Evolutionary conservation across 805 yeast species (phyloP), one percentile per base, ranked within the genome.

Genomic region (Starmerella bacillaris): DNA sequence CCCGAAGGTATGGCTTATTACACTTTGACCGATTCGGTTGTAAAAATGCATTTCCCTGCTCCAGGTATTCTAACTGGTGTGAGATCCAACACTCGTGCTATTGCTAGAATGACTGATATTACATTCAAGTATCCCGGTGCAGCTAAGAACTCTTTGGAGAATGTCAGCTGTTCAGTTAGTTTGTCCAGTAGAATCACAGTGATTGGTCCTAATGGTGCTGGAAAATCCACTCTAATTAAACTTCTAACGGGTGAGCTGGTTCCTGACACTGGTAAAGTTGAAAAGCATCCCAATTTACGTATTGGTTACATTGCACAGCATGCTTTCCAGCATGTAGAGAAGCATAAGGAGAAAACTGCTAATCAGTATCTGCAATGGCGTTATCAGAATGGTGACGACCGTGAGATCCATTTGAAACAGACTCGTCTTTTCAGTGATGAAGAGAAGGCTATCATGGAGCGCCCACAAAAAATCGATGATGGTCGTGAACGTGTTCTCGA

Each of bases 131-230:
- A 89, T 55, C 95, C 96, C 19, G 92, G 94, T 38, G 79, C 83
- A 19, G 58, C 70, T 15, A 78, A 79, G 54, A 92, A 94, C 22
- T 79, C 93, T 2, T 64, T 86, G 49, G 53, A 57, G 21, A 53
- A 78, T 52, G 89, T 83, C 26, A 76, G 93, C 2, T 79, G 92
- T 59, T 78, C 94, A n/a, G 66, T 89, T 40, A 78, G 94, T 3
- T 64, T 86, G 46, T 79, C 94, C n/a, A 86, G 96, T 22, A 75
- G 98, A 62, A 94, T 86, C 44, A 96, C 96, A 31, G 74, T 89
- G 50, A 61, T 89, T 38, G 98, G 98, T 37, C 95, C 96, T 42
- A 86, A 89, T 68, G 98, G 98, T 80, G 98, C 98, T 61, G 98
- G 98, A 78, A 89, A 89, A 68, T 86, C 98, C 48, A 89, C 98